Evolutionary conservation across 2,329 filamentous ascomycete genomes (phyloP).

Genomic region (Cryphonectria carpinicola): DNA sequence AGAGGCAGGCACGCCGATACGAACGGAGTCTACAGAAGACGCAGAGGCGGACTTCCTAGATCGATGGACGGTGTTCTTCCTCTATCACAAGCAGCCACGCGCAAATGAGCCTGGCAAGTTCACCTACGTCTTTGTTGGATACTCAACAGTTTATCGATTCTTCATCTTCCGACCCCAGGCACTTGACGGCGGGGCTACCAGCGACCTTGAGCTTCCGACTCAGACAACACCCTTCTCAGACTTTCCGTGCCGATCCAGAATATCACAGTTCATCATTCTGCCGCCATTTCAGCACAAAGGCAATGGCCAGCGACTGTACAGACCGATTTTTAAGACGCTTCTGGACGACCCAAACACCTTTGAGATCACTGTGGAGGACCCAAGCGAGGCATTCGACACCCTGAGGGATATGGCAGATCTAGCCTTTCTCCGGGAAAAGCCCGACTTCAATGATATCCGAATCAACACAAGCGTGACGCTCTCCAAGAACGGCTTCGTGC

Average conservation of each 20-base stretch:
- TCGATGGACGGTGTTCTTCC: conserved; percentile 90
- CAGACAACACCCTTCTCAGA: conserved; percentile 52
- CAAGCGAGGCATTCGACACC: conserved; percentile 83
- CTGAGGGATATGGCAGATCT: conserved; percentile 78
- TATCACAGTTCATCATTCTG: conserved; percentile 92
- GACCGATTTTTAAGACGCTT: conserved; percentile 73
- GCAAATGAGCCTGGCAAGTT: conserved; percentile 48
- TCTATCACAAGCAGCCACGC: conserved; percentile 68
- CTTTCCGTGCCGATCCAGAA: conserved; percentile 76
- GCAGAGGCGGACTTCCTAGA: conserved; percentile 73
- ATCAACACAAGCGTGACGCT: conserved; percentile 58
- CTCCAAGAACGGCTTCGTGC: conserved; percentile 51
- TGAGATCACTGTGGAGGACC: conserved; percentile 93
- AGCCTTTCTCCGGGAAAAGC: conserved; percentile 61
- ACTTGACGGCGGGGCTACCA: conserved; percentile 34
- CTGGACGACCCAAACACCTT: conserved; percentile 68
- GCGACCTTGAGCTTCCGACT: conserved; percentile 43
- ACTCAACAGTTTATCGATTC: conserved; percentile 87
- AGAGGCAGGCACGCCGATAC: conserved; percentile 82
- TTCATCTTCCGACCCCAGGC: conserved; percentile 64
- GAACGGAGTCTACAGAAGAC: conserved; percentile 39
- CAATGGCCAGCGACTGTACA: conserved; percentile 80
- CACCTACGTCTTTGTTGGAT: conserved; percentile 84
- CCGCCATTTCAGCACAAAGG: conserved; percentile 84
- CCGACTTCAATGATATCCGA: conserved; percentile 55